Percentiles rank a stretch among this genome's conserved stretches.
Evolutionary conservation across 1,284 basidiomycete species (phyloP).

Genomic region (Singerocomus inundabilis): DNA sequence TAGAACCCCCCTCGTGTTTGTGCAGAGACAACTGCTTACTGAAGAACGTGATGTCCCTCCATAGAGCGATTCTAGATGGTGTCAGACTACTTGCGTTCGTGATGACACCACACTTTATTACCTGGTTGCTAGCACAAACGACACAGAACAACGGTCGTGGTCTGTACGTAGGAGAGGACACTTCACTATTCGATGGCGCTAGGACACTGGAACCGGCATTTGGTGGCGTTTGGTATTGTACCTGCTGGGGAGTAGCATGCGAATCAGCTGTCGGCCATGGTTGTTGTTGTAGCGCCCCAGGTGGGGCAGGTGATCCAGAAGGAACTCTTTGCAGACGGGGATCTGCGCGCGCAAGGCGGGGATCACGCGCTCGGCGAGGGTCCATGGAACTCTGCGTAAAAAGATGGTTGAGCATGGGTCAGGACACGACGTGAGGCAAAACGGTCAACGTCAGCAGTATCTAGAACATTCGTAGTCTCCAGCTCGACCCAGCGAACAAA

Average conservation of each 20-base stretch:
- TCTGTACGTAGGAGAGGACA: constrained; percentile 43
- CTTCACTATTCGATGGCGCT: constrained; percentile 10
- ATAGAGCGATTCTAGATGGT: constrained; percentile 89
- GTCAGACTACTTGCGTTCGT: constrained; percentile 13
- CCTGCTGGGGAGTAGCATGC: constrained; percentile 16
- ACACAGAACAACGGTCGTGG: constrained; percentile 88
- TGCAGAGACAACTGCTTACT: constrained; percentile 52
- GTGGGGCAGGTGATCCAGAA: constrained; percentile 43
- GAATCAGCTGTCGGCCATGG: constrained; percentile 28
- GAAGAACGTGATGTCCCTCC: constrained; percentile 93
- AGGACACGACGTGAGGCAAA: constrained; percentile 1
- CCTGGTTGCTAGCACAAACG: constrained; percentile 97
- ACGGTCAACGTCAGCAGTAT: constrained; percentile 72
- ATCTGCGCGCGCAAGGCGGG: constrained; percentile 67
- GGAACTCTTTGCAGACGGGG: constrained; percentile 58
- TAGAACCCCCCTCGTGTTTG: constrained; percentile 2
- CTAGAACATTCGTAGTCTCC: constrained; percentile 80
- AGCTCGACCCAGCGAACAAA: constrained; percentile 52
- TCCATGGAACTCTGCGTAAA: constrained; percentile 51
- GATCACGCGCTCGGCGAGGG: constrained; percentile 74
- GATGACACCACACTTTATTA: constrained; percentile 36
- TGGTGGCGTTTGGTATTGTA: constrained; percentile 17
- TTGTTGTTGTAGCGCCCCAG: constrained; percentile 40
- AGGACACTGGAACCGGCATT: constrained; percentile 9
- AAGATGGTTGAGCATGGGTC: constrained; percentile 15